Conservation (phyloP, 345 rosid genomes). For the Hibiscus mutabilis region DNA sequence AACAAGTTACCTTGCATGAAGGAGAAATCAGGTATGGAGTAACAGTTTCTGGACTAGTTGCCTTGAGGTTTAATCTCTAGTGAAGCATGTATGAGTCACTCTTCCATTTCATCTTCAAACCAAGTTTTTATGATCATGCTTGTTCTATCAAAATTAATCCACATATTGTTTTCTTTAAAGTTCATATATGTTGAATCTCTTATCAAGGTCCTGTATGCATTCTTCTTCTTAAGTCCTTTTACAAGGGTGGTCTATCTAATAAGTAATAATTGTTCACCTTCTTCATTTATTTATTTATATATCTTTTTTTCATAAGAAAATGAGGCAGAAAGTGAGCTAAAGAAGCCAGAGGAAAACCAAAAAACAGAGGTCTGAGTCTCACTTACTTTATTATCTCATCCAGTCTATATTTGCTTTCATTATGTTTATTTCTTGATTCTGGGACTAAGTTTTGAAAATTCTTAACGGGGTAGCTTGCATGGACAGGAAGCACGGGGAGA, state of each 20-base stretch:
- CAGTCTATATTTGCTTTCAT: not conserved
- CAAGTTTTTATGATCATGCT: not conserved
- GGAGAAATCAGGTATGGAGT: not conserved
- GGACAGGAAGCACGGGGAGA: slow-evolving; percentile 38
- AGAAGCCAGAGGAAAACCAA: slow-evolving; percentile 4
- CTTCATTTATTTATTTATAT: not conserved
- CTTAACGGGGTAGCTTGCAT: slow-evolving; percentile 10
- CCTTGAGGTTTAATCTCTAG: not conserved
- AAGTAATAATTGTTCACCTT: slow-evolving; percentile 14
- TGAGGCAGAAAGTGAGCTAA: not conserved
- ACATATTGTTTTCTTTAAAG: not conserved
- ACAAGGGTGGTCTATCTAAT: not conserved
- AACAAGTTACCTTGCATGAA: not conserved
- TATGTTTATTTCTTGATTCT: not conserved
- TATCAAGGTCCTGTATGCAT: not conserved
- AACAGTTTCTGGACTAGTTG: slow-evolving; percentile 1
- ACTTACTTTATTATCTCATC: not conserved
- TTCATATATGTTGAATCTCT: not conserved
- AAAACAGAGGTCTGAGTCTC: not conserved
- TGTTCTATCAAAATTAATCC: not conserved
- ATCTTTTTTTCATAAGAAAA: not conserved
- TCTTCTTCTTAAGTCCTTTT: not conserved
- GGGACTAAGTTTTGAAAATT: not conserved
- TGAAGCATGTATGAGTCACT: not conserved
- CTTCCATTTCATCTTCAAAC: not conserved